phyloP scores from a whole-genome alignment of 2,329 filamentous ascomycete species.

The Raffaelea ambrosiae region DNA sequence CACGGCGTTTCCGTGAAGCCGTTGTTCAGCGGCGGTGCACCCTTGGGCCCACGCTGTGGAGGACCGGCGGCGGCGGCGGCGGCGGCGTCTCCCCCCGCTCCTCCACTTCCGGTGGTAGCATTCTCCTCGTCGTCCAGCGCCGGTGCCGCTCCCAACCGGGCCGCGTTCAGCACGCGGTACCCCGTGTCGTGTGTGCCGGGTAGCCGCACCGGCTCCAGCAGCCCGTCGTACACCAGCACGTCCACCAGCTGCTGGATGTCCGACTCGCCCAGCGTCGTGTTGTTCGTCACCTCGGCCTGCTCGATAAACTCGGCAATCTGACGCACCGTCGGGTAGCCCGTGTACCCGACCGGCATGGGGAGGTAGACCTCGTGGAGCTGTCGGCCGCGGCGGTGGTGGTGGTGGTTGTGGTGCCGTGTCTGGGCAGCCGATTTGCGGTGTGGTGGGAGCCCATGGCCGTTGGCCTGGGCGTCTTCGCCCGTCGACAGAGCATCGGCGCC shows the following conservation, averaged over 20 bases:
- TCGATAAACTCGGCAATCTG: conserved; percentile 71
- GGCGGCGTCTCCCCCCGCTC: conserved; percentile 14
- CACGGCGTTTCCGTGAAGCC: conserved; percentile 85
- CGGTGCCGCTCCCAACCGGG: conserved; percentile 30
- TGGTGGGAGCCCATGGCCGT: conserved; percentile 4
- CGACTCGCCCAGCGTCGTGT: conserved; percentile 59
- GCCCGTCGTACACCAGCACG: conserved; percentile 80
- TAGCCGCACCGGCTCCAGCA: conserved; percentile 54
- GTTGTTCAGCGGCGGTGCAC: conserved; percentile 44
- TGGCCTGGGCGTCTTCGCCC: conserved; percentile 19
- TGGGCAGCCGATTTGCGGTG: not conserved
- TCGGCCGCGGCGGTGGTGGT: conserved; percentile 14
- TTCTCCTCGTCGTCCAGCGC: conserved; percentile 16
- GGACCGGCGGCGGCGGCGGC: conserved; percentile 6
- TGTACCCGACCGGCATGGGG: conserved; percentile 57
- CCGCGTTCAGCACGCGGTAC: conserved; percentile 44
- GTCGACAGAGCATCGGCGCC: conserved; percentile 36
- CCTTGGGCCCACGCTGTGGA: conserved; percentile 14
- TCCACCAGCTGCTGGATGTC: conserved; percentile 83
- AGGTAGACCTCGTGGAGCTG: conserved; percentile 29
- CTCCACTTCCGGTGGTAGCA: no score
- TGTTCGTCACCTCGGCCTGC: conserved; percentile 59
- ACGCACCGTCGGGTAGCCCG: conserved; percentile 69
- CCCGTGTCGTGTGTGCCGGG: conserved; percentile 36
- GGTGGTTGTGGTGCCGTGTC: conserved; percentile 15